Conservation (phyloP, 805 yeast species). For the Zygoascus tannicola region DNA sequence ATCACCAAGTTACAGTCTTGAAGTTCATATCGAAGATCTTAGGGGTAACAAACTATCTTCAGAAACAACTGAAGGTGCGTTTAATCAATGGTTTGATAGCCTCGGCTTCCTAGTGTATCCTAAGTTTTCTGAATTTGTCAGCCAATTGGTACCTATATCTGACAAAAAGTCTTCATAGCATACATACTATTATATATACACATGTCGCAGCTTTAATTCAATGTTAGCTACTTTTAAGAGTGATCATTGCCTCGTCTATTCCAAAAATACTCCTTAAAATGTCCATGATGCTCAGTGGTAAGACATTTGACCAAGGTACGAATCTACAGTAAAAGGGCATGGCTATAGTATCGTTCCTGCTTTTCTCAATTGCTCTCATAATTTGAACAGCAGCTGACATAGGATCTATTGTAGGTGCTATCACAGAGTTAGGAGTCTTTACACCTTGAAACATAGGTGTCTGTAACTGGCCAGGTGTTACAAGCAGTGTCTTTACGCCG, state of each 20-base stretch:
- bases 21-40: slow-evolving; percentile 10
- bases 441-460: slow-evolving; percentile 70
- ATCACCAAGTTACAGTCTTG: slow-evolving; percentile 16
- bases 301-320: slow-evolving; percentile 8
- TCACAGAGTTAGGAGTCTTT: slow-evolving; percentile 55
- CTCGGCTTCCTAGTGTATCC: slow-evolving; percentile 18
- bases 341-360: slow-evolving; percentile 26
- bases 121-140: slow-evolving; percentile 13
- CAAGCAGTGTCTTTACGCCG: slow-evolving; percentile 58
- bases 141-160: not conserved
- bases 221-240: too few relatives aligned
- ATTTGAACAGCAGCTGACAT: slow-evolving; percentile 54
- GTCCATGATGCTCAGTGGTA: slow-evolving; percentile 12
- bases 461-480: slow-evolving; percentile 81
- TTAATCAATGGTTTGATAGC: slow-evolving; percentile 19
- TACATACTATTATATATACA: not conserved
- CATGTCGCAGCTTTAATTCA: too few relatives aligned
- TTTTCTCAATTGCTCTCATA: slow-evolving; percentile 46
- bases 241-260: slow-evolving; percentile 16
- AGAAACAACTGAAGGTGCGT: slow-evolving; percentile 6
- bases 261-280: slow-evolving; percentile 8
- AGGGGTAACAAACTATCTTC: slow-evolving; percentile 6
- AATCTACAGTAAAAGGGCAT: slow-evolving; percentile 15
- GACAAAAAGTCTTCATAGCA: slow-evolving; percentile 3
- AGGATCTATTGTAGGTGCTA: slow-evolving; percentile 80